phyloP scores from a whole-genome alignment of 2,329 filamentous ascomycete genomes.

The Calonectria ilicicola region DNA sequence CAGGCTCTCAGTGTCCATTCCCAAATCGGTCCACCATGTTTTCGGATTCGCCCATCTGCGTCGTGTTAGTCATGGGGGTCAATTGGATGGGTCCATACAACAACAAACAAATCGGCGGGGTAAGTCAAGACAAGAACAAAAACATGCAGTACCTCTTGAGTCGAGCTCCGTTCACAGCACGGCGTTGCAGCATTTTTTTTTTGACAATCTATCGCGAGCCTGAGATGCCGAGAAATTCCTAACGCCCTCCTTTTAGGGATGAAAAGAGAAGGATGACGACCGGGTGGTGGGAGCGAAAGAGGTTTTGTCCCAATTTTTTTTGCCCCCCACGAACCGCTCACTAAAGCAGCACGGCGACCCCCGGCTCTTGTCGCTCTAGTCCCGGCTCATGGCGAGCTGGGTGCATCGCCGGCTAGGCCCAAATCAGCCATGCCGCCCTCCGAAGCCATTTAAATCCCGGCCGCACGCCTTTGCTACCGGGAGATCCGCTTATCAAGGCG shows the following conservation, averaged over 20 bases:
- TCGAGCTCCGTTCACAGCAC: not conserved
- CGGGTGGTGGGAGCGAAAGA: not conserved
- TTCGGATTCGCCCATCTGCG: slow-evolving; percentile 17
- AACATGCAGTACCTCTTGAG: not conserved
- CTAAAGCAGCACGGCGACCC: not conserved
- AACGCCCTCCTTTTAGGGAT: not conserved
- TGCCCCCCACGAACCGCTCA: not conserved
- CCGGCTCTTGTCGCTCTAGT: not conserved
- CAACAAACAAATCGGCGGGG: not conserved
- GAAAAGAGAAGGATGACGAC: not conserved
- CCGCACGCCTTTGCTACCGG: not conserved
- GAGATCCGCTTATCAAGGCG: not conserved
- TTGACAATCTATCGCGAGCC: not conserved
- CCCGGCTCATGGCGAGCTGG: slow-evolving; percentile 3
- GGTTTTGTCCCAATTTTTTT: slow-evolving; percentile 1
- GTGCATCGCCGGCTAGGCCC: not conserved
- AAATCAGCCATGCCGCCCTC: not conserved
- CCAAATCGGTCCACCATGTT: slow-evolving; percentile 18
- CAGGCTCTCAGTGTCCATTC: slow-evolving; percentile 20
- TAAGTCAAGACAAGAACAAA: not conserved
- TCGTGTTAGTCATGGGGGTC: not conserved
- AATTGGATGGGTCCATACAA: not conserved
- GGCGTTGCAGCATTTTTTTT: slow-evolving; percentile 8
- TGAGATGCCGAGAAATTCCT: not conserved
- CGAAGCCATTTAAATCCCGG: slow-evolving; percentile 6